Conservation (phyloP, 148 eudicot genomes). For the Rhododendron ferrugineum region DNA sequence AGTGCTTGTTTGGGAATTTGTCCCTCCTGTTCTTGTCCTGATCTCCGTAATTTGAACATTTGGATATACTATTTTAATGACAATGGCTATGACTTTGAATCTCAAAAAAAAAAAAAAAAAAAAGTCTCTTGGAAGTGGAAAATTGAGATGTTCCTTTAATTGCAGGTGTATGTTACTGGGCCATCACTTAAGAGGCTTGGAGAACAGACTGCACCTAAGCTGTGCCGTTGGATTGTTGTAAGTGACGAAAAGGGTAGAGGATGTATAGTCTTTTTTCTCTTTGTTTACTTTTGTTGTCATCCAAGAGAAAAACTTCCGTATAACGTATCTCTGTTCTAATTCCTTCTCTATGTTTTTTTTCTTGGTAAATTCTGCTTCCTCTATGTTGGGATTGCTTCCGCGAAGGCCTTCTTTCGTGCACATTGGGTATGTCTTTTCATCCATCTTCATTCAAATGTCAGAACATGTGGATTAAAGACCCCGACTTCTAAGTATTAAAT, state of each 20-base stretch:
- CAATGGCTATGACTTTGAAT: not conserved
- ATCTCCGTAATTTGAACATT: not conserved
- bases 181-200: constrained; percentile 88
- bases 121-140: not conserved
- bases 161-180: constrained; percentile 93
- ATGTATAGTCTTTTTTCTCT: constrained; percentile 29
- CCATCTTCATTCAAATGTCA: too few relatives aligned
- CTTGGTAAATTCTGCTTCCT: too few relatives aligned
- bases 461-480: too few relatives aligned
- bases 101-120: not conserved
- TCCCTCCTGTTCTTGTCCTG: not conserved
- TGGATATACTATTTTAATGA: not conserved
- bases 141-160: constrained; percentile 5
- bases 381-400: too few relatives aligned
- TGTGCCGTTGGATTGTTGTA: constrained; percentile 79
- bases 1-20: not conserved
- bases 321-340: not conserved
- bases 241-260: constrained; percentile 19
- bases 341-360: not conserved
- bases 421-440: too few relatives aligned
- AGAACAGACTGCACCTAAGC: constrained; percentile 80
- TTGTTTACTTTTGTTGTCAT: not conserved
- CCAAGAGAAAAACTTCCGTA: not conserved
- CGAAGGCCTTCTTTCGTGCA: too few relatives aligned
- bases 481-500: not conserved